These are phyloP conservation scores for Neoarthrinium moseri DNA, from an alignment of 2,329 filamentous ascomycete genomes.

Conservation along the genomic window DNA sequence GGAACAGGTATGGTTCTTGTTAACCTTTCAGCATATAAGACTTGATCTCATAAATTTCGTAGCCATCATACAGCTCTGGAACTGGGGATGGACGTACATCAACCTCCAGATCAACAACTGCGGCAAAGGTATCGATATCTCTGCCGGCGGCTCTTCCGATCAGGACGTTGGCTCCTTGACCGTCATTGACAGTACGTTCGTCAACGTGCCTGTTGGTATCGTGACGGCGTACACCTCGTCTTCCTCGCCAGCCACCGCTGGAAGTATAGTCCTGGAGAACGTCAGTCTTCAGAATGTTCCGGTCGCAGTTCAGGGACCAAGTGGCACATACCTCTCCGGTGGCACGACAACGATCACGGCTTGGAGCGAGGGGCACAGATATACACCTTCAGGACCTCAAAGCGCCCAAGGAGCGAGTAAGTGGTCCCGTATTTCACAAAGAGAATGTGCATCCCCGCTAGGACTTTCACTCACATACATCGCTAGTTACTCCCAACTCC, in stretches of 20 bases:
- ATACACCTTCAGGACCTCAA: conserved; percentile 41
- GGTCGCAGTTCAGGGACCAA: conserved; percentile 36
- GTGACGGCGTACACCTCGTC: conserved; percentile 55
- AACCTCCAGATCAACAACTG: conserved; percentile 60
- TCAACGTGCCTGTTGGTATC: conserved; percentile 62
- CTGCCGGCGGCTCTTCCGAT: conserved; percentile 40
- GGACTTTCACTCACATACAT: neutral
- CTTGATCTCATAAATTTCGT: neutral
- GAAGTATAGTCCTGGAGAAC: conserved; percentile 58
- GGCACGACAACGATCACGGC: conserved; percentile 49
- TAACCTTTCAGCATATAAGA: conserved; percentile 1
- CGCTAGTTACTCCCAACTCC: conserved; percentile 38
- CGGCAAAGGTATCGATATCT: conserved; percentile 60
- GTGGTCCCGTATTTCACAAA: neutral
- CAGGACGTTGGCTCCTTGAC: conserved; percentile 69
- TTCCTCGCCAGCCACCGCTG: conserved; percentile 43
- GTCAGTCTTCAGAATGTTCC: conserved; percentile 35
- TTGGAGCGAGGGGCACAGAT: conserved; percentile 69
- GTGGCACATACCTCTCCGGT: conserved; percentile 53
- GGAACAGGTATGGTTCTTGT: conserved; percentile 44
- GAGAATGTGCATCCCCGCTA: too few relatives aligned
- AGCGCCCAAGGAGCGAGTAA: conserved; percentile 43
- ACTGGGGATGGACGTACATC: conserved; percentile 72
- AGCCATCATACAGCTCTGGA: conserved; percentile 68
- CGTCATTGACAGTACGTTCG: conserved; percentile 68